Evolutionary conservation across 192 early-diverging fungal species (phyloP), one percentile per base, ranked within the genome.

Genomic region (Podila minutissima): DNA sequence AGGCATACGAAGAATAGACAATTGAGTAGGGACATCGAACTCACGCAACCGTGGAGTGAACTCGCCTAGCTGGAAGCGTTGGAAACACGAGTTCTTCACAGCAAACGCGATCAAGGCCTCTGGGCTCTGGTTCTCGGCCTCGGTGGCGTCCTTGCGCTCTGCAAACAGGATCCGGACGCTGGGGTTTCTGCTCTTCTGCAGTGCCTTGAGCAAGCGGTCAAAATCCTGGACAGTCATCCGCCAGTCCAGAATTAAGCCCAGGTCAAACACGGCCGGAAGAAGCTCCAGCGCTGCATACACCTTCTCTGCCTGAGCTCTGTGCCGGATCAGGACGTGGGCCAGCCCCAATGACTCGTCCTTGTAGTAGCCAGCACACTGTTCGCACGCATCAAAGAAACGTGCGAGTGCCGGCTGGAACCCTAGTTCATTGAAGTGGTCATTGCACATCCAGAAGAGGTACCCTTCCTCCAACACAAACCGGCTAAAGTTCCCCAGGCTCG

Each of bases 211-310:
- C 35, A 73, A 26, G 19, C 62, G 49, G 17, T 64, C 35, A 12
- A 72, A 28, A 22, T 72, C 71, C 55, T 20, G 9, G 8, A 22
- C 41, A 22, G 71, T 64, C 19, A 73, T 17, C 1, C 29, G 13
- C 71, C 71, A 73, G 50, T 73, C 71, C 48, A 73, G 35, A 24
- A 73, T 57, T 35, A 73, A 11, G 12, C 51, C 55, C 9, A 73
- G 63, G 17, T 73, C 71, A 31, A 65, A 63, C 26, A 73, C 50
- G 12, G 71, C 62, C 22, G 71, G 62, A 10, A 69, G 32, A 62
- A 48, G n/a, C 22, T 55, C 38, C 24, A 66, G 55, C 33, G 64
- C 63, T 13, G n/a, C 29, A 28, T 66, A 66, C 2, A 66, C 41
- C 17, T 50, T 22, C 31, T 66, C 64, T 3, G 64, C 64, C 8